Percentiles rank a stretch among this genome's conserved stretches.
Evolutionary conservation across 192 early-diverging fungal species (phyloP).

Genomic region (Irineochytrium annulatum): DNA sequence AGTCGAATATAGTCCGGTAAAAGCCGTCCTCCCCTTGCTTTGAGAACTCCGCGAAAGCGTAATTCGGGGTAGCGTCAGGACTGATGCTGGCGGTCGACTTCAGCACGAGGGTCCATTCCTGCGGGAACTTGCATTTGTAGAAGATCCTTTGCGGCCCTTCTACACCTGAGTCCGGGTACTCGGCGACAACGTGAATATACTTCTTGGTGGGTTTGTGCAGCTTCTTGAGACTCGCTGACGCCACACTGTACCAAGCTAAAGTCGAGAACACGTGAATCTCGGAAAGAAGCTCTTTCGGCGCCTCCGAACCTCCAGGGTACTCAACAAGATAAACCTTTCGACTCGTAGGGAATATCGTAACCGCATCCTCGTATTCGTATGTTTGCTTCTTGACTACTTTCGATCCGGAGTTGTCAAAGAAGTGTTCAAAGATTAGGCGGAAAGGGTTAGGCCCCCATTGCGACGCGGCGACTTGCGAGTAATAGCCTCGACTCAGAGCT

Average conservation of each 20-base stretch:
- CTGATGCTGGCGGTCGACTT: constrained; percentile 9
- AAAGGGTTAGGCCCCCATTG: background rate
- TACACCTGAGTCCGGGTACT: constrained; percentile 6
- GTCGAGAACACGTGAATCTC: constrained; percentile 20
- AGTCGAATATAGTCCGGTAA: constrained; percentile 29
- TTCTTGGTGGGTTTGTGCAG: constrained; percentile 16
- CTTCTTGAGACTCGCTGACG: background rate
- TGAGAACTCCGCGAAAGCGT: constrained; percentile 23
- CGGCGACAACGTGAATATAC: constrained; percentile 1
- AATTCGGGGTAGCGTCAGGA: constrained; percentile 17
- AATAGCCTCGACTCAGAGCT: constrained; percentile 27
- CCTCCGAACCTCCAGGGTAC: background rate
- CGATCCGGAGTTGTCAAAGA: constrained; percentile 17
- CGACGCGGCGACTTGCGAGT: background rate
- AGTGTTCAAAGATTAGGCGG: constrained; percentile 25
- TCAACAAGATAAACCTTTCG: constrained; percentile 19
- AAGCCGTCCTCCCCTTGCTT: background rate
- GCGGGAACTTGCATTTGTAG: constrained; percentile 10
- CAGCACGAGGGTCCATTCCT: constrained; percentile 22
- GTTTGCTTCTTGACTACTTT: constrained; percentile 21
- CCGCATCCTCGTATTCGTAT: constrained; percentile 25
- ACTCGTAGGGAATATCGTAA: constrained; percentile 15
- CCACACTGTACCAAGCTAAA: constrained; percentile 7
- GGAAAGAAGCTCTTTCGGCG: background rate
- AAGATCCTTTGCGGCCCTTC: constrained; percentile 1